Evolutionary conservation across 352 stramenopile genomes (phyloP).

Genomic region (Phytophthora agathidicida): DNA sequence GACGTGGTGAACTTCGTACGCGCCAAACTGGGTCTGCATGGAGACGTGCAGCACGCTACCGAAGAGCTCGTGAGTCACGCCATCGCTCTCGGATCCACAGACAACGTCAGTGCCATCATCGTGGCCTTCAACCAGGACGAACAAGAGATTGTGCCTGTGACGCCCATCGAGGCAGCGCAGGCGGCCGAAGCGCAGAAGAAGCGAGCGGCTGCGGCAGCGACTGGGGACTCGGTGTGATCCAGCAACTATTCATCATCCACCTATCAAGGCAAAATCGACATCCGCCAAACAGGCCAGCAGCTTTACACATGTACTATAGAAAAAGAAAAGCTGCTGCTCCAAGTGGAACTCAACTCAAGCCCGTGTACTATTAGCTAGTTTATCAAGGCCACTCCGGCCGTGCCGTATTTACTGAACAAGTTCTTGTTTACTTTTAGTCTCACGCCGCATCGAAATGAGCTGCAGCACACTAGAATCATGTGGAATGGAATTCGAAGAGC

Average conservation of each 20-base stretch:
- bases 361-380: conserved; percentile 45
- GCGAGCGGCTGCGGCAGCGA: conserved; percentile 19
- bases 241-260: neutral
- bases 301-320: conserved; percentile 46
- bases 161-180: conserved; percentile 40
- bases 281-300: conserved; percentile 23
- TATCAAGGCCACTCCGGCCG: conserved; percentile 17
- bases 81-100: conserved; percentile 77
- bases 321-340: conserved; percentile 23
- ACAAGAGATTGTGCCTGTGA: conserved; percentile 38
- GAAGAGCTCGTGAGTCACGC: conserved; percentile 86
- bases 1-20: conserved; percentile 86
- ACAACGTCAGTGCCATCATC: conserved; percentile 87
- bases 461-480: too few relatives aligned
- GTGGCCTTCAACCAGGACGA: conserved; percentile 78
- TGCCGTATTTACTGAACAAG: conserved; percentile 40
- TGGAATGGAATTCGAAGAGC: neutral
- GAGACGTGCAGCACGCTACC: conserved; percentile 77
- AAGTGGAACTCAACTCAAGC: conserved; percentile 6
- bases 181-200: conserved; percentile 37
- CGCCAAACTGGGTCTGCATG: conserved; percentile 67
- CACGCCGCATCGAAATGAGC: too few relatives aligned
- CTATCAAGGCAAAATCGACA: conserved; percentile 15
- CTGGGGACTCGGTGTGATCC: conserved; percentile 23
- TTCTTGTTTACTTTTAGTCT: conserved; percentile 23